A percentile compares a stretch with the other conserved stretches of the same genome.
phyloP scores from a whole-genome alignment of 352 stramenopile species.

The Phytophthora rubi region DNA sequence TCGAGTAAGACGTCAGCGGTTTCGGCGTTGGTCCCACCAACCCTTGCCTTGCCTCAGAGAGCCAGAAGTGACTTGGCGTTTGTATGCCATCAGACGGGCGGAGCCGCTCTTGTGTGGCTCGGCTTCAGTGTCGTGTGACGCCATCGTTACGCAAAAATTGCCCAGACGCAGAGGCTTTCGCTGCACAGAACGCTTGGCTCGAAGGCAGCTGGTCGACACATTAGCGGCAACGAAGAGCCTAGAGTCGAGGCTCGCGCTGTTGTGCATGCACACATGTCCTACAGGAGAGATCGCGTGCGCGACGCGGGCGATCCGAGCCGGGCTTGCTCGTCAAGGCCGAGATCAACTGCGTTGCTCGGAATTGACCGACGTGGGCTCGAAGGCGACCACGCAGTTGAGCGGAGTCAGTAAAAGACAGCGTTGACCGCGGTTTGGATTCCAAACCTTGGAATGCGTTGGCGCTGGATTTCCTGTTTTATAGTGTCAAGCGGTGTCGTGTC shows the following conservation, averaged over 20 bases:
- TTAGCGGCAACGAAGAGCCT: slow-evolving; percentile 9
- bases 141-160: slow-evolving; percentile 35
- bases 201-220: slow-evolving; percentile 3
- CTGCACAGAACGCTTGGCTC: slow-evolving; percentile 1
- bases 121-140: slow-evolving; percentile 9
- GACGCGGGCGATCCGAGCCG: neutral
- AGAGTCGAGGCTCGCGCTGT: neutral
- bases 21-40: slow-evolving; percentile 33
- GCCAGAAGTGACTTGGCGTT: slow-evolving; percentile 27
- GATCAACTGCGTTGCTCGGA: neutral
- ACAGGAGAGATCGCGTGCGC: neutral
- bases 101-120: slow-evolving; percentile 27
- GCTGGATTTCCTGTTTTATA: slow-evolving; percentile 19
- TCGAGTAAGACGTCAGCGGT: slow-evolving; percentile 27
- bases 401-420: too few relatives aligned
- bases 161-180: slow-evolving; percentile 3
- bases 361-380: slow-evolving; percentile 12
- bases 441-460: neutral
- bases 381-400: neutral
- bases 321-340: neutral
- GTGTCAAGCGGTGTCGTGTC: slow-evolving; percentile 11
- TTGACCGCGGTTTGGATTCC: neutral
- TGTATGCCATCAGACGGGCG: slow-evolving; percentile 11
- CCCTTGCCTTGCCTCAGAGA: slow-evolving; percentile 21
- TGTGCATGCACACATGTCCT: neutral